Conservation (phyloP, 805 yeast genomes). For the Starmerella floris region DNA sequence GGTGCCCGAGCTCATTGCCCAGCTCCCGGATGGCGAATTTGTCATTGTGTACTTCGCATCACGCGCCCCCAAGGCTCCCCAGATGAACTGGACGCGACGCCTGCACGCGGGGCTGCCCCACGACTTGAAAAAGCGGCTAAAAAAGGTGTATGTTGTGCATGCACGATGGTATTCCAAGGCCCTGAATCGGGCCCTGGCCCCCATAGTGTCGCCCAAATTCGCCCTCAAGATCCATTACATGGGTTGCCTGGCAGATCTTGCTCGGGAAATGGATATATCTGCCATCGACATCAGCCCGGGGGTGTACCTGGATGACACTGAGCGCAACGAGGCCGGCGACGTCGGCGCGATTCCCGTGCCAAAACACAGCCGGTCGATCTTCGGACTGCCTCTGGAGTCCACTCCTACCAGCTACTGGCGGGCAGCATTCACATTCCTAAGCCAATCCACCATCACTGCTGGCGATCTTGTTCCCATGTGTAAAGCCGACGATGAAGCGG, state of each 20-base stretch:
- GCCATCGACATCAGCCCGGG: conserved; percentile 59
- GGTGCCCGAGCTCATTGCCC: conserved; percentile 41
- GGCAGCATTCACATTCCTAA: conserved; percentile 20
- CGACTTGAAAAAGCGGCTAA: conserved; percentile 39
- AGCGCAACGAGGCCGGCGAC: conserved; percentile 22
- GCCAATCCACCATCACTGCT: not conserved
- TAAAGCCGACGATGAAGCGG: not conserved
- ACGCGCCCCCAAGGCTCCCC: conserved; percentile 46
- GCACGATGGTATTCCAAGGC: conserved; percentile 83
- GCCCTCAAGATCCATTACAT: conserved; percentile 35
- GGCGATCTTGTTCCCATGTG: conserved; percentile 4
- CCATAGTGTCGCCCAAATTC: conserved; percentile 41
- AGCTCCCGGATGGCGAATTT: conserved; percentile 48
- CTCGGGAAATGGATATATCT: conserved; percentile 58
- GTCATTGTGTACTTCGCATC: conserved; percentile 67
- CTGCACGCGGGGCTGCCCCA: conserved; percentile 47
- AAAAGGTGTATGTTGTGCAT: conserved; percentile 66
- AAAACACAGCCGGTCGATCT: conserved; percentile 26
- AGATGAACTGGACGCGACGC: conserved; percentile 62
- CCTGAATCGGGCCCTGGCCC: conserved; percentile 39
- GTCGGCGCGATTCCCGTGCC: conserved; percentile 38
- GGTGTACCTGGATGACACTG: conserved; percentile 56
- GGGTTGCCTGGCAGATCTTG: conserved; percentile 39
- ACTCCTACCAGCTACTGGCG: conserved; percentile 23
- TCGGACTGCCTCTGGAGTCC: conserved; percentile 23